These are phyloP conservation scores for Yueomyces sp. DNA, from an alignment of 805 yeast genomes.

Conservation along the genomic window DNA sequence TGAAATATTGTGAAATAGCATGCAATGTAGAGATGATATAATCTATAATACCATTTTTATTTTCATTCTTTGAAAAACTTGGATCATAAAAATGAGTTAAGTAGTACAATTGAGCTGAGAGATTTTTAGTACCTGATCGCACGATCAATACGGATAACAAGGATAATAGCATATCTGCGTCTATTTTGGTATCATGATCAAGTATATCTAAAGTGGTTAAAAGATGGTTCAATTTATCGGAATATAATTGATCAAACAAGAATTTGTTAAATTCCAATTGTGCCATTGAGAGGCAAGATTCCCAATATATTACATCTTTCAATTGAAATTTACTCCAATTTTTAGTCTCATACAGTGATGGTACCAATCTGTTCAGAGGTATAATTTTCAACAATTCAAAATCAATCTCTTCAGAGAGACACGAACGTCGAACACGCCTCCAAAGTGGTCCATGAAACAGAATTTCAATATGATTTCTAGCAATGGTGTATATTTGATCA, in stretches of 20 bases:
- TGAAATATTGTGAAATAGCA: slow-evolving; percentile 61
- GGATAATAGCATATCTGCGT: slow-evolving; percentile 74
- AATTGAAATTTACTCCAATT: slow-evolving; percentile 17
- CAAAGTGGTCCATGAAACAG: slow-evolving; percentile 57
- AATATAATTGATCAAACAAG: slow-evolving; percentile 32
- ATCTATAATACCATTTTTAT: slow-evolving; percentile 48
- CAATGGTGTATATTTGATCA: too few species aligned
- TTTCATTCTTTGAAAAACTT: slow-evolving; percentile 18
- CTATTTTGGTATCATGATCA: slow-evolving; percentile 33
- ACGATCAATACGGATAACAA: slow-evolving; percentile 58
- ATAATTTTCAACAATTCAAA: slow-evolving; percentile 18
- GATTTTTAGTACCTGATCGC: slow-evolving; percentile 41
- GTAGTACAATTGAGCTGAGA: slow-evolving; percentile 54
- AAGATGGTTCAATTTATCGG: slow-evolving; percentile 35
- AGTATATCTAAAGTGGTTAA: slow-evolving; percentile 39
- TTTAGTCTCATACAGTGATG: slow-evolving; percentile 29
- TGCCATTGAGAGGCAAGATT: slow-evolving; percentile 37
- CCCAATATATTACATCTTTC: slow-evolving; percentile 20
- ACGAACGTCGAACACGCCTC: slow-evolving; percentile 28
- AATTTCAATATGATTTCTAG: slow-evolving; percentile 42
- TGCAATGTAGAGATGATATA: slow-evolving; percentile 77
- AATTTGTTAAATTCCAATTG: slow-evolving; percentile 37
- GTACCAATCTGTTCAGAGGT: slow-evolving; percentile 31
- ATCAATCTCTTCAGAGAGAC: slow-evolving; percentile 11
- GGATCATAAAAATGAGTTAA: slow-evolving; percentile 37